Conservation (phyloP, 208 protist species). For the Crithidia brevicula region DNA sequence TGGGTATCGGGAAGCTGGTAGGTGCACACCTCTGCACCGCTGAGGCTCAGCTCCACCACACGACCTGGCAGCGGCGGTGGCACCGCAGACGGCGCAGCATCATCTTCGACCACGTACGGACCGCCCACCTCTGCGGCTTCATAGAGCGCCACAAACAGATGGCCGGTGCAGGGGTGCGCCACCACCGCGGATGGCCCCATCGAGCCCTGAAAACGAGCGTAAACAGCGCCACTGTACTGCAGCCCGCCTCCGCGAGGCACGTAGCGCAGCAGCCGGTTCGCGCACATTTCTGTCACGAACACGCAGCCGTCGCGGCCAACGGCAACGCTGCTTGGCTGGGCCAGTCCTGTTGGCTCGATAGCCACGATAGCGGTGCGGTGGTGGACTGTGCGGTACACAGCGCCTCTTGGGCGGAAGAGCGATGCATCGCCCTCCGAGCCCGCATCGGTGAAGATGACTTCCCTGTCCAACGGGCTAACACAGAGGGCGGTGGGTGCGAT, state of each 20-base stretch:
- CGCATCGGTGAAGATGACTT: constrained; percentile 79
- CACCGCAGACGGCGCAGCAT: neutral
- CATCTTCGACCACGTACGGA: constrained; percentile 4
- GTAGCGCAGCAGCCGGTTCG: constrained; percentile 72
- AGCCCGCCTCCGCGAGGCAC: constrained; percentile 41
- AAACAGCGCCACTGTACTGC: constrained; percentile 65
- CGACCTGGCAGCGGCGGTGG: constrained; percentile 28
- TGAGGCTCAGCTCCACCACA: constrained; percentile 48
- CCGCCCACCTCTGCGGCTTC: constrained; percentile 32
- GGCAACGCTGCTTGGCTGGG: constrained; percentile 56
- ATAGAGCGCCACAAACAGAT: constrained; percentile 72
- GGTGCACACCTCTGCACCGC: constrained; percentile 45
- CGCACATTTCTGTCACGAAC: constrained; percentile 66
- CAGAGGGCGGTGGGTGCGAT: constrained; percentile 50
- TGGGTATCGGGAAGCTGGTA: constrained; percentile 46
- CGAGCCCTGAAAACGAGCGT: constrained; percentile 60
- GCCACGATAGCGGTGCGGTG: constrained; percentile 52
- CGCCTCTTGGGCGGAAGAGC: constrained; percentile 52
- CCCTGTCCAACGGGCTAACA: constrained; percentile 41
- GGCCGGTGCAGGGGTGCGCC: constrained; percentile 41
- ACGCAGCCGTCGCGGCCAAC: constrained; percentile 49
- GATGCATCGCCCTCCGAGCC: constrained; percentile 66
- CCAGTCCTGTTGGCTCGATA: constrained; percentile 54
- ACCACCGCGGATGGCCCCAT: constrained; percentile 67
- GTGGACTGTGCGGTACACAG: constrained; percentile 68